Evolutionary conservation across 192 early-diverging fungal species (phyloP), one percentile per base, ranked within the genome.

Genomic region (Chytriomyces hyalinus): DNA sequence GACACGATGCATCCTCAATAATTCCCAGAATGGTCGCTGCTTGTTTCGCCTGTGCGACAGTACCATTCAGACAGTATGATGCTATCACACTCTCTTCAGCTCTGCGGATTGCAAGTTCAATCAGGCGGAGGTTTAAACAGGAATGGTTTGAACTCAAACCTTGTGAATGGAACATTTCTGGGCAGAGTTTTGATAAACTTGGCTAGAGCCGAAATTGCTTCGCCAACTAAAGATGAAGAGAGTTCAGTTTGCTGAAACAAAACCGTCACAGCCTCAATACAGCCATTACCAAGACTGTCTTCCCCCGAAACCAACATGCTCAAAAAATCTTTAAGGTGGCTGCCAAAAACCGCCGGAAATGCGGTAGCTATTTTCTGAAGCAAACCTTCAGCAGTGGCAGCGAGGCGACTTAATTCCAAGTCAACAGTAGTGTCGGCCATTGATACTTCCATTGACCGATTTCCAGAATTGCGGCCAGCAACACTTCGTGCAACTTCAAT

Each of bases 21-120:
- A 92, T 90, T 5, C 90, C 86, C 11, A 96, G 79, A 63, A 97
- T 78, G 11, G 90, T 87, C 10, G 89, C 82, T 0, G 96, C 92
- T 78, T 93, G 78, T 47, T 90, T 92, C 0, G 93, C 92, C 81
- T 95, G 91, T 8, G 22, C 45, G 44, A 84, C 64, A 4, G 84
- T 87, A 2, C 94, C 95, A 0, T 84, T 59, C 8, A 87, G 70
- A 20, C 87, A 87, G 73, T 82, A 88, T 4, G 70, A 48, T 8
- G 75, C 74, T 69, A 94, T 74, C 47, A 83, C 80, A 45, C 77
- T 69, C 45, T 84, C 74, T 43, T 82, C 72, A 28, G 85, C 80
- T 0, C 66, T 70, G 61, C 67, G 49, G 6, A 60, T 22, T 83
- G 79, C 49, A 44, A 61, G 9, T 7, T 65, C 77, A 57, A 6